Evolutionary conservation across 192 early-diverging fungal species (phyloP), one percentile per base, ranked within the genome.

Genomic region (Rhizophagus sp.): DNA sequence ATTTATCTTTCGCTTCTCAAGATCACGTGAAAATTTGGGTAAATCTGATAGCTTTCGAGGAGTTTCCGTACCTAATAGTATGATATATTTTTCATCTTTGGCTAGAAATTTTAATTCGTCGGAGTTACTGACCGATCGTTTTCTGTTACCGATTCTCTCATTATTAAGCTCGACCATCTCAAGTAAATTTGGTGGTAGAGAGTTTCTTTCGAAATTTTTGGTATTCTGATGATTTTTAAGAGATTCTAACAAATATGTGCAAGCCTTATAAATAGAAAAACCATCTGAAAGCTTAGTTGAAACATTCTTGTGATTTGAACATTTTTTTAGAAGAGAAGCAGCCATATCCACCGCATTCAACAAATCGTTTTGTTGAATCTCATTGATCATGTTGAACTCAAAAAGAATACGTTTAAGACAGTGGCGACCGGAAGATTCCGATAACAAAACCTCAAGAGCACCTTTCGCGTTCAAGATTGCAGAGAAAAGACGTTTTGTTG

Each of bases 1-100:
- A 74, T 74, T 4, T 57, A 74, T 57, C 57, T 74, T 74, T 52
- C 50, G 49, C 61, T 74, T 19, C 57, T 74, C 49, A 52, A 74
- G 24, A 6, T 12, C 49, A 19, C 17, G 72, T 11, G 47, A 74
- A 61, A 57, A 74, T 1, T 52, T 25, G 11, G 47, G 24, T 15
- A 74, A 57, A 49, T 57, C 27, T 57, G 72, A 57, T 61, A 19
- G 1, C 2, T 74, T 74, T 52, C n/a, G 9, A 61, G 72, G 72
- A 6, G 25, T n/a, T 27, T 13, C 15, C 3, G 61, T 74, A 19
- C 25, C 25, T 47, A 74, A 74, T 0, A 74, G 0, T 2, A 1
- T 12, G 47, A 74, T 3, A 52, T 74, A 4, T 74, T 27, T 24
- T 52, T 74, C 47, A 74, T 74, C 72, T 8, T 5, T 70, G 10